Evolutionary conservation across 441 rosid genomes (phyloP), one percentile per base, ranked within the genome.

Genomic region (Gossypium aridum): DNA sequence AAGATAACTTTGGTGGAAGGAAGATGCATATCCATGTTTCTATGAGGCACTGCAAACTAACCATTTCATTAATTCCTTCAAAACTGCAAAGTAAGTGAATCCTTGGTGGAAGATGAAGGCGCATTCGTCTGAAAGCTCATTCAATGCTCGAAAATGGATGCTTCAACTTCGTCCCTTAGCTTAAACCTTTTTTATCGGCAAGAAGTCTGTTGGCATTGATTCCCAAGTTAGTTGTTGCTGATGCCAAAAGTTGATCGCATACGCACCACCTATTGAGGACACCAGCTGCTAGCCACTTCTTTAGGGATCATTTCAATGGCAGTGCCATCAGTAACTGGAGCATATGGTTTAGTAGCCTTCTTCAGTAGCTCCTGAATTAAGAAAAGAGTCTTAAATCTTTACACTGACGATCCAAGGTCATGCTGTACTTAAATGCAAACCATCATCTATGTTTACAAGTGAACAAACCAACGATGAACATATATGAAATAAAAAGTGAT

Each of bases 281-380:
- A 83, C 87, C 83, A 87, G 69, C 70, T 60, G 72, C 28, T 51
- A 76, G 72, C 71, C 74, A 85, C 89, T 65, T 80, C 89, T 73
- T 73, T 85, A 26, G 86, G 64, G 26, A 64, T 75, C 39, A 70
- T 78, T 79, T 92, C 97, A 37, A 76, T 51, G 71, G 75, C 73
- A 22, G 78, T 64, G 55, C 83, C 81, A 69, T 87, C 89, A 10
- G 80, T 64, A 12, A 75, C 68, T 0, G 99, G 95, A 4, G 96
- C 81, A 83, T 96, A 96, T 55, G 98, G 99, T 80, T 86, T 90
- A 73, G 85, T 87, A 70, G 89, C 97, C 83, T 85, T 87, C 83
- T 83, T 83, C 84, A 66, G 85, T 84, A 83, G 71, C 72, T 91
- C 97, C 98, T 93, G 87, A 57, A 85, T 25, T 64, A 69, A 45